Evolutionary conservation across 139 green algal genomes (phyloP).

Genomic region (Chlamydomonas sp.): DNA sequence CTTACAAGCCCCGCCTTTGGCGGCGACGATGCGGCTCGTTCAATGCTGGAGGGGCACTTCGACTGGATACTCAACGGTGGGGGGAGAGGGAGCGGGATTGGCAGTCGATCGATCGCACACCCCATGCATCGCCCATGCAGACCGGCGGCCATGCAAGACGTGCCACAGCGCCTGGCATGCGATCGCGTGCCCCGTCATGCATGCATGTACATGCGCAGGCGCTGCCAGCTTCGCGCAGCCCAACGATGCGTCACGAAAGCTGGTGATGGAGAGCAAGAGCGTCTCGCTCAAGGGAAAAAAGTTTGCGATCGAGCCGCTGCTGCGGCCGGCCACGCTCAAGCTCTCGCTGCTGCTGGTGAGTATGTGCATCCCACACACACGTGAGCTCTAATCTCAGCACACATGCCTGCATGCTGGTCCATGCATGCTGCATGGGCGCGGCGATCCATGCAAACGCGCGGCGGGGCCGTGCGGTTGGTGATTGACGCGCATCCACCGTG

Average conservation of each 20-base stretch:
- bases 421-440: no score
- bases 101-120: no score
- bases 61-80: constrained; percentile 27
- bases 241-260: constrained; percentile 25
- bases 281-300: constrained; percentile 21
- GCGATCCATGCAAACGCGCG: no score
- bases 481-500: neutral
- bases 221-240: constrained; percentile 1
- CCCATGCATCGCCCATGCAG: no score
- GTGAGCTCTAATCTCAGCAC: no score
- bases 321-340: constrained; percentile 16
- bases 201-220: no score
- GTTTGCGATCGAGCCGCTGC: constrained; percentile 20
- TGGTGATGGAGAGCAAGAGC: constrained; percentile 11
- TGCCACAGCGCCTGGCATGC: no score
- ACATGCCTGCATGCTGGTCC: no score
- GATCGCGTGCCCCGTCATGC: no score
- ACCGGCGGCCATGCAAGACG: no score
- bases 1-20: constrained; percentile 8
- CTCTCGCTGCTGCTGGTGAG: constrained; percentile 29
- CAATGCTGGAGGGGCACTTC: constrained; percentile 27
- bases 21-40: neutral
- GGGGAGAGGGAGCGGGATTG: no score
- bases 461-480: neutral
- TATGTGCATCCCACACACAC: no score